Percentiles rank a stretch among this genome's conserved stretches.
phyloP scores from a whole-genome alignment of 108 stramenopile species.

The Pseudonitzschia delicatissima region DNA sequence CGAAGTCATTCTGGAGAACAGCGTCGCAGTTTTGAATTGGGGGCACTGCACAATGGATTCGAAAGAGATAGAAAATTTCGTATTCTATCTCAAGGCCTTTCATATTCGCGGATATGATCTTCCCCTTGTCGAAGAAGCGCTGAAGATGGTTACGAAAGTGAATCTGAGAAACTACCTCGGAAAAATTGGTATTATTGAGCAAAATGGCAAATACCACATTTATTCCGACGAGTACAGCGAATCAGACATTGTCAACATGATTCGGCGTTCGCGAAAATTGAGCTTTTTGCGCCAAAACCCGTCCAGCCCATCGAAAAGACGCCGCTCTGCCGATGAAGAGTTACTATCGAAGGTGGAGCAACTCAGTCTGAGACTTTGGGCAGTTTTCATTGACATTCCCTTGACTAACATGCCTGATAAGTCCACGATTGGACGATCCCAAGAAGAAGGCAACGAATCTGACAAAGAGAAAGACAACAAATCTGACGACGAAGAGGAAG shows the following conservation, averaged over 20 bases:
- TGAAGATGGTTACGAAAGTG: neutral
- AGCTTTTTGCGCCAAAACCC: neutral
- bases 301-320: neutral
- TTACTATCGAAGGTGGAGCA: neutral
- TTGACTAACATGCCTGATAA: neutral
- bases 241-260: conserved; percentile 1
- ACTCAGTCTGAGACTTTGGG: neutral
- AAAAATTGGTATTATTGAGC: neutral
- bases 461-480: neutral
- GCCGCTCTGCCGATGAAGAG: neutral
- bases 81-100: neutral
- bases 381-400: neutral
- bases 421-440: neutral
- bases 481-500: neutral
- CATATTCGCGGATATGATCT: neutral
- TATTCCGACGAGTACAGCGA: neutral
- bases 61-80: neutral
- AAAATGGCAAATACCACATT: neutral
- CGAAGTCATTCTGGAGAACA: neutral
- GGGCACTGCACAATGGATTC: neutral
- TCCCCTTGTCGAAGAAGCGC: neutral
- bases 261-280: neutral
- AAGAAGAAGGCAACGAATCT: neutral
- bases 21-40: conserved; percentile 2
- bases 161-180: neutral